A percentile compares a stretch with the other conserved stretches of the same genome.
Conservation (phyloP, 2,329 filamentous ascomycete genomes). For the Epichloe sylvatica region DNA sequence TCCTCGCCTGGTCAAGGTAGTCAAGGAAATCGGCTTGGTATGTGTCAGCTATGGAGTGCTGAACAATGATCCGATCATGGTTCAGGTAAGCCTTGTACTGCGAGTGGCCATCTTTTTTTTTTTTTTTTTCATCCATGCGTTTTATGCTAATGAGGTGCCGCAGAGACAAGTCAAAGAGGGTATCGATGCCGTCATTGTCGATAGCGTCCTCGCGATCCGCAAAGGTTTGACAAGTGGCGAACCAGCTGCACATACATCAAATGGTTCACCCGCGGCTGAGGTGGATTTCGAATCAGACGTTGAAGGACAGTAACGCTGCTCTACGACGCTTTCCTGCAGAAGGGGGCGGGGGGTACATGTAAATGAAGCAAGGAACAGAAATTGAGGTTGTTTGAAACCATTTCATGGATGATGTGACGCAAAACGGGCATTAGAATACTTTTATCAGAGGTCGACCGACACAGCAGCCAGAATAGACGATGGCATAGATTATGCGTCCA, state of each 20-base stretch:
- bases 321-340: neutral
- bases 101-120: neutral
- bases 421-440: neutral
- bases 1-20: conserved; percentile 75
- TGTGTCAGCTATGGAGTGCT: conserved; percentile 87
- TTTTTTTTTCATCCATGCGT: neutral
- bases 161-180: conserved; percentile 84
- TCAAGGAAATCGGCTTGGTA: conserved; percentile 86
- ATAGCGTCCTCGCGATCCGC: conserved; percentile 82
- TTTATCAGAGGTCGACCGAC: neutral
- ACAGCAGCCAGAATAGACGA: too few relatives aligned
- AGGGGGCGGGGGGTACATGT: neutral
- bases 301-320: neutral
- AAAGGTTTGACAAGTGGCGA: conserved; percentile 57
- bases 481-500: too few relatives aligned
- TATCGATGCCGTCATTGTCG: conserved; percentile 95
- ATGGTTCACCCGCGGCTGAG: neutral
- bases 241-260: conserved; percentile 4
- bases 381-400: neutral
- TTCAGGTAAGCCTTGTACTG: conserved; percentile 45
- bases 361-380: neutral
- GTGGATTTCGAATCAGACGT: neutral
- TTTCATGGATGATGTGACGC: neutral
- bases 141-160: conserved; percentile 8
- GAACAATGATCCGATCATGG: conserved; percentile 79